These are phyloP conservation scores for Aphanocladium album DNA, from an alignment of 2,329 filamentous ascomycete genomes.

Conservation along the genomic window DNA sequence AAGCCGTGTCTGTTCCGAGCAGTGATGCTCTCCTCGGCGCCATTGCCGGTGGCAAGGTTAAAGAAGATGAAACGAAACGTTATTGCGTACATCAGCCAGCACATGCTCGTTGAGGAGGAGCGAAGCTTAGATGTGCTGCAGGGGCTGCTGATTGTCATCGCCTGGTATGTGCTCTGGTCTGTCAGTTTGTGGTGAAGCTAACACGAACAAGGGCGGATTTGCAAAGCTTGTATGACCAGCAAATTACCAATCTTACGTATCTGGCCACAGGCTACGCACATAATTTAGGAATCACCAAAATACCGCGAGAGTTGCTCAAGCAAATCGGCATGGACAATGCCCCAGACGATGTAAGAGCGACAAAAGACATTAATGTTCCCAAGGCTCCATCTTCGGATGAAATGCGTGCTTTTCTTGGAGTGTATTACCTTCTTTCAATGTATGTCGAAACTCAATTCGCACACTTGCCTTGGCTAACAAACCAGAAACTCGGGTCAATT, in stretches of 20 bases:
- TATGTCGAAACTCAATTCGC: constrained; percentile 19
- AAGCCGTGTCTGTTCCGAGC: constrained; percentile 36
- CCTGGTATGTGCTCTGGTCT: constrained; percentile 32
- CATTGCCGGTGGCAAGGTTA: constrained; percentile 23
- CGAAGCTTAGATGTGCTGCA: constrained; percentile 40
- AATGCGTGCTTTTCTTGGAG: constrained; percentile 33
- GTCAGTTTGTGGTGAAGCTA: not conserved
- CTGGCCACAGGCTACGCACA: constrained; percentile 38
- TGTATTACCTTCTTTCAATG: constrained; percentile 36
- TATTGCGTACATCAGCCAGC: constrained; percentile 37
- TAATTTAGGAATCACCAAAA: constrained; percentile 31
- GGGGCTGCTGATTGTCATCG: constrained; percentile 39
- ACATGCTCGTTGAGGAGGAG: constrained; percentile 37
- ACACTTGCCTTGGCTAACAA: not conserved
- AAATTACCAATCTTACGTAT: constrained; percentile 33
- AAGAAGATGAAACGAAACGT: constrained; percentile 38
- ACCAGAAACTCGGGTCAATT: constrained; percentile 34
- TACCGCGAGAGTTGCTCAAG: constrained; percentile 10
- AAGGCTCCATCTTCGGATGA: constrained; percentile 31
- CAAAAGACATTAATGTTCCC: constrained; percentile 15
- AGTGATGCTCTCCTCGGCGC: constrained; percentile 33
- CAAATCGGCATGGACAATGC: constrained; percentile 13
- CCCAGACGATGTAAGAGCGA: constrained; percentile 15
- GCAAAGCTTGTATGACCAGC: constrained; percentile 30
- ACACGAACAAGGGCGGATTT: constrained; percentile 28